These are phyloP conservation scores for Hyaloscypha finlandica DNA, from an alignment of 495 filamentous ascomycete species.

Conservation along the genomic window DNA sequence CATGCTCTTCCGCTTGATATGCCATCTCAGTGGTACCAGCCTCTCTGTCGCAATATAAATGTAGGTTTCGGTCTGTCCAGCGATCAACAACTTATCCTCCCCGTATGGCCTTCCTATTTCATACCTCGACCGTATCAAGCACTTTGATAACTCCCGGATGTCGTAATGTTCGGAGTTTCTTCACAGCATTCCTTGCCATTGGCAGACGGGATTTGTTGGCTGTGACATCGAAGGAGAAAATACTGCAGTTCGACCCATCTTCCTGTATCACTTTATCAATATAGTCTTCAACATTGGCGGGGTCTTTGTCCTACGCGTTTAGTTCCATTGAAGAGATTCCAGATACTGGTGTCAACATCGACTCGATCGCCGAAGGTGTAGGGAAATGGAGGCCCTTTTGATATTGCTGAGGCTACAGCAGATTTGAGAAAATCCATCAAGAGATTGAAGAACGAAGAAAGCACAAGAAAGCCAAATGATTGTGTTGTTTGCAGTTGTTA, in stretches of 20 bases:
- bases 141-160: constrained; percentile 95
- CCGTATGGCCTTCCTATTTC: neutral
- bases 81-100: constrained; percentile 13
- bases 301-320: constrained; percentile 64
- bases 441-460: neutral
- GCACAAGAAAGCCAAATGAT: neutral
- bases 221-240: constrained; percentile 90
- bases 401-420: constrained; percentile 93
- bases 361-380: constrained; percentile 90
- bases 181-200: constrained; percentile 87
- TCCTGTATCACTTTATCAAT: constrained; percentile 56
- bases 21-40: constrained; percentile 80
- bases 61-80: constrained; percentile 75
- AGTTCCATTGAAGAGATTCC: constrained; percentile 89
- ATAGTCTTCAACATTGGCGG: neutral
- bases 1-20: constrained; percentile 79
- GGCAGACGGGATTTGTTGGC: constrained; percentile 77
- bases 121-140: constrained; percentile 90
- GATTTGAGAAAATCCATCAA: constrained; percentile 97
- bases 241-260: constrained; percentile 89
- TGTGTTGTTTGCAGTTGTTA: constrained; percentile 1
- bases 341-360: constrained; percentile 85
- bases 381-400: constrained; percentile 89
- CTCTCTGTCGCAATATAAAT: constrained; percentile 96
- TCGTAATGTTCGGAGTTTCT: constrained; percentile 86